phyloP scores from a whole-genome alignment of 257 asterid species.

The Ophiorrhiza pumila region DNA sequence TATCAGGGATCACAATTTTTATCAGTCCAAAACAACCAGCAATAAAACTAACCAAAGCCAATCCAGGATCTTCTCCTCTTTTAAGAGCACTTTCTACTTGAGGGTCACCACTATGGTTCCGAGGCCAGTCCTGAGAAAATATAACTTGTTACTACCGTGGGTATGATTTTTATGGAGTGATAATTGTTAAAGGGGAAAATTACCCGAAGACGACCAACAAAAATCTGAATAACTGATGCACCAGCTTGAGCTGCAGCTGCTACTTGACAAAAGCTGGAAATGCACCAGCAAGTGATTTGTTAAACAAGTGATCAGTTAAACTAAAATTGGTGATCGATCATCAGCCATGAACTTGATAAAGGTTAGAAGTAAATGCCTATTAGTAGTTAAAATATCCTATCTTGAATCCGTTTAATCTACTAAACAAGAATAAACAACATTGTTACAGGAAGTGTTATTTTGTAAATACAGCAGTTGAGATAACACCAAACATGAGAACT shows the following conservation, averaged over 20 bases:
- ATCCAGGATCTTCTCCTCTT: constrained; percentile 99
- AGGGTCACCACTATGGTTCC: constrained; percentile 72
- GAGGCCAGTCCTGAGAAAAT: constrained; percentile 80
- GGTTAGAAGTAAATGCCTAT: background rate
- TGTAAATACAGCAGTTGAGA: background rate
- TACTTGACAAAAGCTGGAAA: constrained; percentile 83
- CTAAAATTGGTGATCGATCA: background rate
- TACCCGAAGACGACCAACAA: constrained; percentile 98
- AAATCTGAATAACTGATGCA: constrained; percentile 94
- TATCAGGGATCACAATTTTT: background rate
- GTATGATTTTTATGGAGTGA: background rate
- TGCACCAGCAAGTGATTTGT: constrained; percentile 17
- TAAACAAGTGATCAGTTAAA: background rate
- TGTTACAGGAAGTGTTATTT: background rate
- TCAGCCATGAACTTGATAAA: background rate
- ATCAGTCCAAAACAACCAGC: background rate
- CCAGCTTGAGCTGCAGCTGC: constrained; percentile 99
- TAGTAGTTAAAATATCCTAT: background rate
- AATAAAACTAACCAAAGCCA: constrained; percentile 80
- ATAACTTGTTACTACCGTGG: background rate
- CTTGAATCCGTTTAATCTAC: background rate
- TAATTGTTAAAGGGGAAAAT: constrained; percentile 10
- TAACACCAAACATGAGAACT: background rate
- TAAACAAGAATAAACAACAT: background rate
- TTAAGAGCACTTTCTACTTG: constrained; percentile 66